Conservation (phyloP, 2,329 filamentous ascomycete species). For the Aureobasidium namibiae region DNA sequence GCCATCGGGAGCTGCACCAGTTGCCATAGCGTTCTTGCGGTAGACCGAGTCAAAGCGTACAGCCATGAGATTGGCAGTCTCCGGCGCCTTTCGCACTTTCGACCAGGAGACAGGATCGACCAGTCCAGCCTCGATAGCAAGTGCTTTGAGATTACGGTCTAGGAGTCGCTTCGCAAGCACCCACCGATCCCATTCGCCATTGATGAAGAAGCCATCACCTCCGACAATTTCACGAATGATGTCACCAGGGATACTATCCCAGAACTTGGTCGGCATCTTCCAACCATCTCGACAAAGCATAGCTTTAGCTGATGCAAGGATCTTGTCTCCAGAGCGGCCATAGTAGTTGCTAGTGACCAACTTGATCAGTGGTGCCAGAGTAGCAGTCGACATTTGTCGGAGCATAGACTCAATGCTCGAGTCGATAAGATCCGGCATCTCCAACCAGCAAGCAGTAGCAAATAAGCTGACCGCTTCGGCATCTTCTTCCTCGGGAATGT, state of each 20-base stretch:
- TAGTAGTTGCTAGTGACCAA: slow-evolving; percentile 50
- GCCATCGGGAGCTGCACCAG: slow-evolving; percentile 32
- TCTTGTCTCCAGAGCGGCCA: slow-evolving; percentile 45
- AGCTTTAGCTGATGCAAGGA: slow-evolving; percentile 48
- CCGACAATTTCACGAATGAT: slow-evolving; percentile 51
- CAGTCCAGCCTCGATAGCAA: slow-evolving; percentile 41
- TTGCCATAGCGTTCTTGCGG: slow-evolving; percentile 35
- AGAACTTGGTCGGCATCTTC: slow-evolving; percentile 46
- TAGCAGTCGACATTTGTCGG: slow-evolving; percentile 45
- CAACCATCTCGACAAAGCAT: slow-evolving; percentile 51
- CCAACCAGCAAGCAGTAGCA: slow-evolving; percentile 49
- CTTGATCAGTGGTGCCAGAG: slow-evolving; percentile 41
- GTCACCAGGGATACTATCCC: slow-evolving; percentile 51
- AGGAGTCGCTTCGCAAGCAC: slow-evolving; percentile 46
- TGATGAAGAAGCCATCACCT: slow-evolving; percentile 51
- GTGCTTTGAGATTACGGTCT: slow-evolving; percentile 41
- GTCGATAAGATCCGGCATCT: slow-evolving; percentile 49
- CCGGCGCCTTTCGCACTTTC: slow-evolving; percentile 38
- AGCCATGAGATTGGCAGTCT: slow-evolving; percentile 41
- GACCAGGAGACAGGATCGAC: slow-evolving; percentile 35
- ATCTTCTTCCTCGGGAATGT: slow-evolving; percentile 42
- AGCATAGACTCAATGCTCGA: slow-evolving; percentile 46
- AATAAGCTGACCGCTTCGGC: slow-evolving; percentile 46
- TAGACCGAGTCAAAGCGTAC: slow-evolving; percentile 46
- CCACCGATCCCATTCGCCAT: slow-evolving; percentile 52